Conservation (phyloP, 441 rosid genomes). For the Iberis amara region DNA sequence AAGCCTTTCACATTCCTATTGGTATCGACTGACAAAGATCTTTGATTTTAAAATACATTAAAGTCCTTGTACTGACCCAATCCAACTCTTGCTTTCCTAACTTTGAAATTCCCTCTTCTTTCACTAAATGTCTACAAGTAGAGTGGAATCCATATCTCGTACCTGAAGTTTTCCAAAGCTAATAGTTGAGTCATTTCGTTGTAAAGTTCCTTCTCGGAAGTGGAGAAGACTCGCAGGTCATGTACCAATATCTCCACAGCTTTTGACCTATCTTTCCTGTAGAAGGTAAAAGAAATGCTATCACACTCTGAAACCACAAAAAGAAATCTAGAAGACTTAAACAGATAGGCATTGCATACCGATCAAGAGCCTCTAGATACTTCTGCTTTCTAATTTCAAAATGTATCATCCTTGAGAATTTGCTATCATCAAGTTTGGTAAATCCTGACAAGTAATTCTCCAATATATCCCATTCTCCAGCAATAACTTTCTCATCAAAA, state of each 20-base stretch:
- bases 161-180: slow-evolving; percentile 80
- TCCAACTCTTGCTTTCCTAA: neutral
- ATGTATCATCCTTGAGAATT: slow-evolving; percentile 85
- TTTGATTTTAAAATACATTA: neutral
- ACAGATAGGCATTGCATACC: slow-evolving; percentile 33
- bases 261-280: slow-evolving; percentile 77
- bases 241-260: slow-evolving; percentile 71
- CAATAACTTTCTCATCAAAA: slow-evolving; percentile 84
- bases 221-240: slow-evolving; percentile 77
- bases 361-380: slow-evolving; percentile 91
- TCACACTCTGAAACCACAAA: slow-evolving; percentile 14
- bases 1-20: slow-evolving; percentile 1
- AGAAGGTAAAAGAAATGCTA: neutral
- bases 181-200: slow-evolving; percentile 89
- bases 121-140: neutral
- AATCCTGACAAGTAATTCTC: slow-evolving; percentile 79
- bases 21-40: slow-evolving; percentile 1
- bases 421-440: slow-evolving; percentile 84
- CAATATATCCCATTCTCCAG: slow-evolving; percentile 91
- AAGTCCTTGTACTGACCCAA: neutral
- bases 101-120: neutral
- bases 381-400: slow-evolving; percentile 95
- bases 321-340: neutral
- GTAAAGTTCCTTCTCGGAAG: slow-evolving; percentile 76
- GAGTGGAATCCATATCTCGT: neutral